Conservation (phyloP, 805 yeast species). For the Pichia scutulata region DNA sequence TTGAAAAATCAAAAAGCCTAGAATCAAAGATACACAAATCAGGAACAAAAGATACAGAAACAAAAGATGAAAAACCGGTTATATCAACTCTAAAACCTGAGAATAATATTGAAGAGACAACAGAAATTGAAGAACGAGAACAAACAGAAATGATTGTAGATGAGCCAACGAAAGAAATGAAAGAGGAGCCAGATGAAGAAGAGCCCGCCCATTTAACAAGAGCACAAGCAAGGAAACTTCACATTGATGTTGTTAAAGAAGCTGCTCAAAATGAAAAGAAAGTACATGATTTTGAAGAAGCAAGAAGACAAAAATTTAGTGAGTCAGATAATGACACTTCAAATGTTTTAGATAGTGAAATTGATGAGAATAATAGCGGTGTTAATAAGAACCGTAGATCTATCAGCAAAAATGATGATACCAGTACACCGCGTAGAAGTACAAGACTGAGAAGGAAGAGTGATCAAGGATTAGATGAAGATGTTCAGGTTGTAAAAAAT, state of each 20-base stretch:
- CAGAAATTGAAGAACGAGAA: background rate
- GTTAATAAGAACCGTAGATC: conserved; percentile 2
- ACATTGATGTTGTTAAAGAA: conserved; percentile 9
- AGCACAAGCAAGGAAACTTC: conserved; percentile 6
- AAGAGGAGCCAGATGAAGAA: conserved; percentile 2
- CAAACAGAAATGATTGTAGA: background rate
- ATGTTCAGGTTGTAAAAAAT: conserved; percentile 2
- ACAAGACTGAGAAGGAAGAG: conserved; percentile 14
- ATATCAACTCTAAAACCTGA: background rate
- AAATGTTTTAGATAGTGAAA: background rate
- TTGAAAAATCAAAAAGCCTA: background rate
- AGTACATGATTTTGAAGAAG: conserved; percentile 4
- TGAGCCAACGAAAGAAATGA: background rate
- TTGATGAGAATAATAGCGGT: background rate
- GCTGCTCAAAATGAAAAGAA: conserved; percentile 3
- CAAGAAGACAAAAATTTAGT: background rate
- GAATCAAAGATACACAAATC: background rate
- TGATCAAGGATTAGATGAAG: conserved; percentile 10
- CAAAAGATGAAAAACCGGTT: background rate
- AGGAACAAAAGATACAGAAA: background rate
- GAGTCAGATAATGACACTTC: background rate
- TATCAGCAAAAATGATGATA: conserved; percentile 8
- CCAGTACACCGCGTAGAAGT: conserved; percentile 7
- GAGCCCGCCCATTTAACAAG: conserved; percentile 9
- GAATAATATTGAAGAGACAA: background rate